These are phyloP conservation scores for Neurospora sp. DNA, from an alignment of 495 filamentous ascomycete species.

Conservation along the genomic window DNA sequence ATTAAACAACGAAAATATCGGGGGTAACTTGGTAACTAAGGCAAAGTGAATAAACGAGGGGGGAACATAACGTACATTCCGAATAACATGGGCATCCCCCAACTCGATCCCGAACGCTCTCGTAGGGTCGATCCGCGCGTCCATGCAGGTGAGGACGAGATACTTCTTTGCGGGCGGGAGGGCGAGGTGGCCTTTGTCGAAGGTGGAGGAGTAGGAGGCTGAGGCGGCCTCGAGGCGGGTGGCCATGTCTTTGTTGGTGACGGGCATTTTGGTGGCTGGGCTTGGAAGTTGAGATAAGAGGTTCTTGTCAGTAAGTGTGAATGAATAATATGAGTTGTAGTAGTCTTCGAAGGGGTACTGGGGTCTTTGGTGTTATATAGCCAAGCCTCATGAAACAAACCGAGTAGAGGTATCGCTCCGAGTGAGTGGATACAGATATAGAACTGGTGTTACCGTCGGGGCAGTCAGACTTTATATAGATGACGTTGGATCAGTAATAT, in stretches of 20 bases:
- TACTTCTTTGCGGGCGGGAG: conserved; percentile 66
- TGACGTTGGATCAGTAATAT: neutral
- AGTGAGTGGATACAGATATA: neutral
- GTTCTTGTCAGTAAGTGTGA: too few species aligned
- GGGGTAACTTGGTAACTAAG: too few species aligned
- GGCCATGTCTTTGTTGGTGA: conserved; percentile 43
- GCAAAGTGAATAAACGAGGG: too few species aligned
- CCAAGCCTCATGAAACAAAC: neutral
- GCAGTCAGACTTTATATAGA: neutral
- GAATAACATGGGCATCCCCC: conserved; percentile 73
- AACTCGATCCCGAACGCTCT: conserved; percentile 63
- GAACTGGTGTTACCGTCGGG: neutral
- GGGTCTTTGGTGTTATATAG: neutral
- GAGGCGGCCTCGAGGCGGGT: conserved; percentile 36
- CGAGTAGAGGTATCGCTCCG: neutral
- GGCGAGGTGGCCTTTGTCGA: conserved; percentile 54
- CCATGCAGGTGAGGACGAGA: conserved; percentile 67
- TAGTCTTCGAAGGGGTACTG: too few species aligned
- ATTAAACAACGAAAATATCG: too few species aligned
- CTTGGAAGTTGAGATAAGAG: too few species aligned
- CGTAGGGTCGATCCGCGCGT: conserved; percentile 67
- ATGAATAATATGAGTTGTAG: too few species aligned
- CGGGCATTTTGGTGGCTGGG: conserved; percentile 14
- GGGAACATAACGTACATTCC: conserved; percentile 39
- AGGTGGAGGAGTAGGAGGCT: conserved; percentile 47